Conservation (phyloP, 371 early-diverging fungal species). For the Mucor irregularis region DNA sequence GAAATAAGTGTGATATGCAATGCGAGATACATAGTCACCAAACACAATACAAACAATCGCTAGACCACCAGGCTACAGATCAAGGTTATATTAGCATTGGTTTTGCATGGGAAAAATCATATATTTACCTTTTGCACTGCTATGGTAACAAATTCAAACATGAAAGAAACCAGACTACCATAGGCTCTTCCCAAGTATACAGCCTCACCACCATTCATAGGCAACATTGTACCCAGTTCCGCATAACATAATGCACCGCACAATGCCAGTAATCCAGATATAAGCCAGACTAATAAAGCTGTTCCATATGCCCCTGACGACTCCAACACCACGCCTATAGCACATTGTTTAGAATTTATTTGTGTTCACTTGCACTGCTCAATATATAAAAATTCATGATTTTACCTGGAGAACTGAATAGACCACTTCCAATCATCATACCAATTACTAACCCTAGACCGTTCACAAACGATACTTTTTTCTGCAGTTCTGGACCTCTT, state of each 20-base stretch:
- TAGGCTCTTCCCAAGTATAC: constrained; percentile 80
- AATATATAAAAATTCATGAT: no score
- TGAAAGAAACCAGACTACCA: constrained; percentile 77
- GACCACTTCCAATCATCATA: constrained; percentile 84
- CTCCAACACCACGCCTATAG: constrained; percentile 62
- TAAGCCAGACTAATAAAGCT: constrained; percentile 76
- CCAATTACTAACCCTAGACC: constrained; percentile 77
- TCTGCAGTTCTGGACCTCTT: constrained; percentile 59
- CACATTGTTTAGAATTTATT: constrained; percentile 54
- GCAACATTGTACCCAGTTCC: constrained; percentile 88
- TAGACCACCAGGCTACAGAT: constrained; percentile 62
- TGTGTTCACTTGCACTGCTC: constrained; percentile 26
- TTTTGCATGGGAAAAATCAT: no score
- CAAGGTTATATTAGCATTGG: background rate
- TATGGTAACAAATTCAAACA: constrained; percentile 79
- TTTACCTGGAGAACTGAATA: constrained; percentile 80
- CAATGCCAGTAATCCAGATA: constrained; percentile 75
- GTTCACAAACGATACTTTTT: constrained; percentile 68
- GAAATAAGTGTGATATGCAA: constrained; percentile 60
- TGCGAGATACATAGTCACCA: constrained; percentile 75
- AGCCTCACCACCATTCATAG: constrained; percentile 86
- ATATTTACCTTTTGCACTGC: constrained; percentile 48
- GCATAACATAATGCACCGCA: constrained; percentile 79
- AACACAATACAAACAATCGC: constrained; percentile 80
- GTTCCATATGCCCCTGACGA: constrained; percentile 71